Evolutionary conservation across 225 moss, liverwort and hornwort genomes (phyloP).

Genomic region (Physcomitrellopsis africana): DNA sequence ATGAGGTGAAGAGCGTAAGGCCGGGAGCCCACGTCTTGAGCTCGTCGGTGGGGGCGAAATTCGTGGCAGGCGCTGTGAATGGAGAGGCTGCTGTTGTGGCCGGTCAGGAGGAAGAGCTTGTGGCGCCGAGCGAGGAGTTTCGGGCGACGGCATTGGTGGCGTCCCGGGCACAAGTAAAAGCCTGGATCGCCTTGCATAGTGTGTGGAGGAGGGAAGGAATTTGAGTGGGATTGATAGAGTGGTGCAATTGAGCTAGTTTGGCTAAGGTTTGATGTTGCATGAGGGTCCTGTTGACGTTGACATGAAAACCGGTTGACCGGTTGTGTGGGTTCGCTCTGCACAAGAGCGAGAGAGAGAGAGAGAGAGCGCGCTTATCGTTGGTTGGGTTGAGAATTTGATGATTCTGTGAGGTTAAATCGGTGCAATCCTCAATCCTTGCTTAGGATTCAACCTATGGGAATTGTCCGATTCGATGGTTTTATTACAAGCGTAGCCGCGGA

Average conservation of each 20-base stretch:
- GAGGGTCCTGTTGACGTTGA: not conserved
- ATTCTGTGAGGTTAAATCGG: not conserved
- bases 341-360: too few species aligned
- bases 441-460: not conserved
- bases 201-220: not conserved
- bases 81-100: constrained; percentile 22
- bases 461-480: not conserved
- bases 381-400: not conserved
- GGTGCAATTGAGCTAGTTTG: not conserved
- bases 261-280: not conserved
- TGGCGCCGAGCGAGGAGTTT: constrained; percentile 41
- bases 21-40: not conserved
- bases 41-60: constrained; percentile 44
- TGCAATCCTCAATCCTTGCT: not conserved
- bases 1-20: not conserved
- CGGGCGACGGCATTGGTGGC: constrained; percentile 39
- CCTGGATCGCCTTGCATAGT: not conserved
- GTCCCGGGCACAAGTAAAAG: constrained; percentile 45
- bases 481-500: not conserved
- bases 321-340: not conserved
- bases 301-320: too few species aligned
- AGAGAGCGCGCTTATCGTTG: not conserved
- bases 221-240: not conserved
- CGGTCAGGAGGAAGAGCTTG: constrained; percentile 30
- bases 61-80: constrained; percentile 29